A percentile compares a stretch with the other conserved stretches of the same genome.
phyloP scores from a whole-genome alignment of 2,329 filamentous ascomycete genomes.

The Ciborinia camelliae region DNA sequence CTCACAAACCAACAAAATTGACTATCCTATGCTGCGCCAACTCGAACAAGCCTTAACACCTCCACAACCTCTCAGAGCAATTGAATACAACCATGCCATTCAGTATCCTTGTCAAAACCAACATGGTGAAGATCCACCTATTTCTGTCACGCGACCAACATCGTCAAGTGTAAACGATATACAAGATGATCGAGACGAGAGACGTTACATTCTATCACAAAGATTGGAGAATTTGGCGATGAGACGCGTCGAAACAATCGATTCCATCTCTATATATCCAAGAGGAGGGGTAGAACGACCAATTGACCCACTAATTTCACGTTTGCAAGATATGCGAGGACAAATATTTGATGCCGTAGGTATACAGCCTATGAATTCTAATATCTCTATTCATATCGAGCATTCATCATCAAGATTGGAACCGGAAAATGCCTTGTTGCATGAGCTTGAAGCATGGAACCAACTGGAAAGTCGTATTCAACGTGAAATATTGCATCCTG shows the following conservation, averaged over 20 bases:
- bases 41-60: constrained; percentile 29
- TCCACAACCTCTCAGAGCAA: constrained; percentile 24
- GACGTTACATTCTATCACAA: constrained; percentile 22
- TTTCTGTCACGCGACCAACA: neutral
- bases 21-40: constrained; percentile 29
- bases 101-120: neutral
- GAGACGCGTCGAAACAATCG: constrained; percentile 26
- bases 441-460: constrained; percentile 31
- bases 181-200: constrained; percentile 20
- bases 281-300: constrained; percentile 5
- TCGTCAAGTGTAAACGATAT: neutral
- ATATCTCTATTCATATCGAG: neutral
- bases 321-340: constrained; percentile 24
- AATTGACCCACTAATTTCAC: constrained; percentile 22
- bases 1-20: constrained; percentile 23
- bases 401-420: constrained; percentile 5
- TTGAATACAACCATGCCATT: constrained; percentile 15
- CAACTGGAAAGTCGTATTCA: constrained; percentile 28
- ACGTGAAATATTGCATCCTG: constrained; percentile 28
- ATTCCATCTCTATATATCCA: constrained; percentile 17
- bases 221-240: constrained; percentile 29
- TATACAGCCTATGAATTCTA: constrained; percentile 10
- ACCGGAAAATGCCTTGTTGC: constrained; percentile 22
- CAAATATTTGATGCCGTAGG: constrained; percentile 26
- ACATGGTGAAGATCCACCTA: constrained; percentile 17